A percentile compares a stretch with the other conserved stretches of the same genome.
These are phyloP conservation scores for Oryza longistaminata DNA, from an alignment of 176 grass and related monocot species.

Conservation along the genomic window DNA sequence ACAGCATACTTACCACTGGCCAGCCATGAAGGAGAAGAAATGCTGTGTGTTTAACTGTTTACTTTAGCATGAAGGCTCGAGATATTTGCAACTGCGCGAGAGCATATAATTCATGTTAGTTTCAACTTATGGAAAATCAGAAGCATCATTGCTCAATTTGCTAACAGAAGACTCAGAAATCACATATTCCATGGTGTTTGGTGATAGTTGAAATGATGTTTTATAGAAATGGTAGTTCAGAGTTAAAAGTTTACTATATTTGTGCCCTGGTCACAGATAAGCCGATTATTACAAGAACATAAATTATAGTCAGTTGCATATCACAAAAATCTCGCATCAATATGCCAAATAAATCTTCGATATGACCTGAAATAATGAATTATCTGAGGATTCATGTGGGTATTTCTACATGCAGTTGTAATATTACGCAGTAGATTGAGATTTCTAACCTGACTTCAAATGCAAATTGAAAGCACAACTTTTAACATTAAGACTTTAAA, in stretches of 20 bases:
- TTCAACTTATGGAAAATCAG: background rate
- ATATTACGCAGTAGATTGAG: constrained; percentile 1
- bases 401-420: background rate
- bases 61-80: background rate
- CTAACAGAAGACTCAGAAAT: background rate
- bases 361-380: background rate
- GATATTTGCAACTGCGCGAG: constrained; percentile 1
- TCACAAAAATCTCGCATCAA: constrained; percentile 1
- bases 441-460: background rate
- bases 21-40: background rate
- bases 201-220: background rate
- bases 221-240: background rate
- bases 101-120: background rate
- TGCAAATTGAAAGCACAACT: background rate
- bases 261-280: background rate
- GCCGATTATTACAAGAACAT: constrained; percentile 8
- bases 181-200: background rate
- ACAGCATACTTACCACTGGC: background rate
- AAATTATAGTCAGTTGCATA: background rate
- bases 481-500: background rate
- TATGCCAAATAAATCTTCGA: constrained; percentile 19
- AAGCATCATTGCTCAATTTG: background rate
- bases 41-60: background rate
- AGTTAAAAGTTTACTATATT: background rate
- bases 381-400: background rate